A percentile compares a stretch with the other conserved stretches of the same genome.
Conservation (phyloP, 352 stramenopile species). For the Plasmopara muralis region DNA sequence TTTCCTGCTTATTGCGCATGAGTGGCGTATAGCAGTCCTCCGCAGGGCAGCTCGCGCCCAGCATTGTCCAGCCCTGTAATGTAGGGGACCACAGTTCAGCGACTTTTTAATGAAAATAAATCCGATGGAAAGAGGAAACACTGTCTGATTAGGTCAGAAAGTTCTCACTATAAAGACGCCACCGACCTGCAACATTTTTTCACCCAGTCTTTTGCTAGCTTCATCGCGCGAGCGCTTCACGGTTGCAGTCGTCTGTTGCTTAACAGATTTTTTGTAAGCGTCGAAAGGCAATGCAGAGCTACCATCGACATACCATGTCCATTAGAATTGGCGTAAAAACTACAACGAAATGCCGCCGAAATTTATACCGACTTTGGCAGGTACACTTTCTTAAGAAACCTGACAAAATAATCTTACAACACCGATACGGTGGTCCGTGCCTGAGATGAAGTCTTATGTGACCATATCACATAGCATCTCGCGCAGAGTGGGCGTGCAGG, state of each 20-base stretch:
- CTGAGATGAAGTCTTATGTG: too few relatives aligned
- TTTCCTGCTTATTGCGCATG: conserved; percentile 68
- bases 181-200: conserved; percentile 74
- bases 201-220: conserved; percentile 60
- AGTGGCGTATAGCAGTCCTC: conserved; percentile 73
- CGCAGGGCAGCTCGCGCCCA: conserved; percentile 55
- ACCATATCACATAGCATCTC: too few relatives aligned
- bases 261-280: conserved; percentile 1
- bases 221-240: conserved; percentile 52
- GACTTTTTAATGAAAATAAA: neutral
- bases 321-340: conserved; percentile 7
- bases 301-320: conserved; percentile 14
- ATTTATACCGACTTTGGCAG: conserved; percentile 22
- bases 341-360: conserved; percentile 4
- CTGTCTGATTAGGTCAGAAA: neutral
- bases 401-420: too few relatives aligned
- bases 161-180: neutral
- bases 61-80: conserved; percentile 68
- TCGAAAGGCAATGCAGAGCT: neutral
- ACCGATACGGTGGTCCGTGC: too few relatives aligned
- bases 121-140: neutral
- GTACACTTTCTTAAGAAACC: too few relatives aligned
- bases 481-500: too few relatives aligned
- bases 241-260: conserved; percentile 2
- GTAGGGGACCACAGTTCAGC: neutral